phyloP scores from a whole-genome alignment of 192 early-diverging fungal species.

The Geosiphon pyriformis region DNA sequence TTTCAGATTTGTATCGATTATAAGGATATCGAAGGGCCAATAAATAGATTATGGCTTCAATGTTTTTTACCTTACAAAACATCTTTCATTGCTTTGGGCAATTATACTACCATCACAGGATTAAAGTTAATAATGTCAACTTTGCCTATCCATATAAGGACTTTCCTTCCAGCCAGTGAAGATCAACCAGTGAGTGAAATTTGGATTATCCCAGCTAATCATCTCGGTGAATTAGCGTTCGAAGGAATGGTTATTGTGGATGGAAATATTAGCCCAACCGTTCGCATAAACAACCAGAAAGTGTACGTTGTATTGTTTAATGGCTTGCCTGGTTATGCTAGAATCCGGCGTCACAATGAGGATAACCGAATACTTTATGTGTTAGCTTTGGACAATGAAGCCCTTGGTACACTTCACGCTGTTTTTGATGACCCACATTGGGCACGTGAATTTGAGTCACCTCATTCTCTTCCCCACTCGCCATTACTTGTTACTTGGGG shows the following conservation, averaged over 20 bases:
- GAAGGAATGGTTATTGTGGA: slow-evolving; percentile 38
- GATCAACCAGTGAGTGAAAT: slow-evolving; percentile 38
- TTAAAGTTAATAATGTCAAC: slow-evolving; percentile 53
- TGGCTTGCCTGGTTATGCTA: slow-evolving; percentile 5
- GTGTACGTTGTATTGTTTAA: slow-evolving; percentile 8
- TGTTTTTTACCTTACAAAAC: slow-evolving; percentile 50
- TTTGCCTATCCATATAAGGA: slow-evolving; percentile 49
- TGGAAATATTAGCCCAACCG: slow-evolving; percentile 17
- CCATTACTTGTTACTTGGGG: slow-evolving; percentile 48
- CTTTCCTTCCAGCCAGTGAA: slow-evolving; percentile 18
- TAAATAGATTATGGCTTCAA: slow-evolving; percentile 28
- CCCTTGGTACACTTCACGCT: slow-evolving; percentile 44
- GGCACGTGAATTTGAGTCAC: slow-evolving; percentile 4
- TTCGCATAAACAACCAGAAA: neutral
- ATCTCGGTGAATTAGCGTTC: slow-evolving; percentile 58
- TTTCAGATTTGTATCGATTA: slow-evolving; percentile 37
- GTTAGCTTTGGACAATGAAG: slow-evolving; percentile 22
- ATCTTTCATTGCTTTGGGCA: slow-evolving; percentile 59
- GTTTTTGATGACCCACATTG: slow-evolving; percentile 43
- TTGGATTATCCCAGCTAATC: slow-evolving; percentile 57
- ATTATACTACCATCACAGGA: slow-evolving; percentile 46
- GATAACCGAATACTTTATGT: slow-evolving; percentile 22
- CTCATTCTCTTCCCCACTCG: slow-evolving; percentile 28
- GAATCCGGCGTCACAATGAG: neutral
- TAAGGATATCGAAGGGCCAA: neutral